These are phyloP conservation scores for Nannizziopsis barbatae DNA, from an alignment of 2,329 filamentous ascomycete genomes.

Conservation along the genomic window DNA sequence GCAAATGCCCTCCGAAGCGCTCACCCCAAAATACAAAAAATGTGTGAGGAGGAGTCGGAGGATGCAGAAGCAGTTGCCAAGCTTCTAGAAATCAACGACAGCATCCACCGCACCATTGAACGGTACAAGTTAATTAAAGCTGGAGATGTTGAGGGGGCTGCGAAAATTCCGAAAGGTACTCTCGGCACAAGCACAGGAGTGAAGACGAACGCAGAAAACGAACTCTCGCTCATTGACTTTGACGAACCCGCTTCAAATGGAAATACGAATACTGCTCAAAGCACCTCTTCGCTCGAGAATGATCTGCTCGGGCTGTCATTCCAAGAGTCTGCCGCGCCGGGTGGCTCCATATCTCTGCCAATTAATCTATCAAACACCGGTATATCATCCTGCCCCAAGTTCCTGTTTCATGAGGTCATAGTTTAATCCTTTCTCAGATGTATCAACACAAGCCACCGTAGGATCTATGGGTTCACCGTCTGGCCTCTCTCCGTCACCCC, in stretches of 20 bases:
- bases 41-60: slow-evolving; percentile 98
- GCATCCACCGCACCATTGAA: slow-evolving; percentile 93
- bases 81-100: slow-evolving; percentile 94
- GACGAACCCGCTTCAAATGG: slow-evolving; percentile 46
- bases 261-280: slow-evolving; percentile 37
- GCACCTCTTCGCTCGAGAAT: slow-evolving; percentile 64
- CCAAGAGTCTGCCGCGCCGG: slow-evolving; percentile 56
- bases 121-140: slow-evolving; percentile 93
- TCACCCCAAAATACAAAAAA: slow-evolving; percentile 97
- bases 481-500: slow-evolving; percentile 35
- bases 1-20: slow-evolving; percentile 81
- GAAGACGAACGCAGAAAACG: slow-evolving; percentile 57
- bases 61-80: slow-evolving; percentile 93
- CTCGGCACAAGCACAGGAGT: slow-evolving; percentile 56
- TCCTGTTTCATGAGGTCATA: too few species aligned
- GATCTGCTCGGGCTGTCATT: slow-evolving; percentile 84
- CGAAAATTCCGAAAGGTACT: slow-evolving; percentile 72
- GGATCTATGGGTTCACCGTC: slow-evolving; percentile 30
- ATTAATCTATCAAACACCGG: slow-evolving; percentile 31
- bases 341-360: slow-evolving; percentile 59
- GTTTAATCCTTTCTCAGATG: background rate
- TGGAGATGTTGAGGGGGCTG: slow-evolving; percentile 74
- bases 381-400: background rate
- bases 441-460: background rate
- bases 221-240: slow-evolving; percentile 90